Conservation (phyloP, 2,329 filamentous ascomycete genomes). For the Zymoseptoria passerinii region DNA sequence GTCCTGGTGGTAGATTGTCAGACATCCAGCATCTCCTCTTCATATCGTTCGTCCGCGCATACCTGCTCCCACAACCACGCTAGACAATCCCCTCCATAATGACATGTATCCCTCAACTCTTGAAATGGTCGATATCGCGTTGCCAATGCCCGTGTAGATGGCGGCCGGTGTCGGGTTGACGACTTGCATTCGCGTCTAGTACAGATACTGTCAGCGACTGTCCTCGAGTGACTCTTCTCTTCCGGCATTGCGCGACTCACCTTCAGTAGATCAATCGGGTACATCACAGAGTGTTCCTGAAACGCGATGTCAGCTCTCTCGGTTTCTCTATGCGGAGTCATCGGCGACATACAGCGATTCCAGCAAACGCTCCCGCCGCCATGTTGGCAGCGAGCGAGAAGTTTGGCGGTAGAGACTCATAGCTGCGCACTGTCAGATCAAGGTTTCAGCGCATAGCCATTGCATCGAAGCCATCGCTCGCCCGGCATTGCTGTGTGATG, state of each 20-base stretch:
- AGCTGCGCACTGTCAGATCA: constrained; percentile 43
- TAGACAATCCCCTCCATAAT: constrained; percentile 93
- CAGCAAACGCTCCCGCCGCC: constrained; percentile 90
- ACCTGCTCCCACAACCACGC: constrained; percentile 93
- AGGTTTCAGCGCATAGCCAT: constrained; percentile 7
- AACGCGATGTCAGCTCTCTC: constrained; percentile 8
- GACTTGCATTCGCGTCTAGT: constrained; percentile 94
- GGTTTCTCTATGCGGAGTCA: constrained; percentile 2
- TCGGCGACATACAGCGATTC: constrained; percentile 68
- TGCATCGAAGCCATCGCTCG: neutral
- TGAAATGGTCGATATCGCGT: constrained; percentile 88
- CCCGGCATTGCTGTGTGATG: neutral
- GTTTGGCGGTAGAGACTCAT: constrained; percentile 89
- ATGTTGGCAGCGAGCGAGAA: constrained; percentile 93
- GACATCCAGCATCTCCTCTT: neutral
- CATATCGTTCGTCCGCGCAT: constrained; percentile 13
- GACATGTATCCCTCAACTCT: constrained; percentile 81
- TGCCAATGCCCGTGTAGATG: constrained; percentile 81
- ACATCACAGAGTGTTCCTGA: constrained; percentile 98
- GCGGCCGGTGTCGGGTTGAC: constrained; percentile 73
- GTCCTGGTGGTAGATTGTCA: constrained; percentile 50
- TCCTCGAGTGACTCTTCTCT: constrained; percentile 1
- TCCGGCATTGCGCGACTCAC: constrained; percentile 42
- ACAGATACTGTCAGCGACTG: constrained; percentile 5
- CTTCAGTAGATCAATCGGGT: constrained; percentile 96